Base-by-base conservation (phyloP, 176 grass and related monocot genomes). In the Zea luxurians region DNA sequence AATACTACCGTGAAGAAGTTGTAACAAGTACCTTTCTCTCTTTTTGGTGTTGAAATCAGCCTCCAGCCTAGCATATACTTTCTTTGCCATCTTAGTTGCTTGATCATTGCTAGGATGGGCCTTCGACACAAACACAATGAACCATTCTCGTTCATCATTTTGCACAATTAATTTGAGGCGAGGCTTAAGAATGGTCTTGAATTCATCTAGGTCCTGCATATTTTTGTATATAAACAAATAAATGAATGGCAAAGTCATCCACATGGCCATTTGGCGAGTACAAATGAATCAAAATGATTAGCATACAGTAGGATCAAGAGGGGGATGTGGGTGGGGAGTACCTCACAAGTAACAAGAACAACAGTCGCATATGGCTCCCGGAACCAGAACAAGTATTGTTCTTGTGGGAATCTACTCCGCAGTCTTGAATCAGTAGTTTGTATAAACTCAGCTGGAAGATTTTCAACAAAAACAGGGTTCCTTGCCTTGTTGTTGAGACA, bases 61-160 rank as follows among this genome's bases (percentile, higher is more conserved):
- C 75, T 99, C 96, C 61, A 99, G 80, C 74, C 85, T 88, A 82
- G 90, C 78, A 37, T 94, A 99, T 64, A 99, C 92, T 86, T 87
- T 99, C 74, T 95, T 99, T 54, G 96, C 88, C 92, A 95, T 99
- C 77, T 99, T 99, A 75, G 68, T 87, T 79, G 88, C 96, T 85
- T 86, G 87, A 46, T 99, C 96, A 81, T 95, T 99, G 85, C 83
- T 89, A 50, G 96, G 90, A 83, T 89, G 84, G 78, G 90, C 96
- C 83, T 92, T 99, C 21, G 88, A 99, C 42, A 99, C 88, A 85
- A 92, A 99, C 55, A 99, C 83, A 49, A 99, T 90, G 68, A 99
- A 99, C 96, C 92, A 99, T 84, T 99, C 96, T 36, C 86, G 86
- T 13, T 99, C 96, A 78, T 99, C 96, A 83, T 99, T 99, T 95